Evolutionary conservation across 2,329 filamentous ascomycete genomes (phyloP), one percentile per base, ranked within the genome.

Genomic region (Sporothrix inflata): DNA sequence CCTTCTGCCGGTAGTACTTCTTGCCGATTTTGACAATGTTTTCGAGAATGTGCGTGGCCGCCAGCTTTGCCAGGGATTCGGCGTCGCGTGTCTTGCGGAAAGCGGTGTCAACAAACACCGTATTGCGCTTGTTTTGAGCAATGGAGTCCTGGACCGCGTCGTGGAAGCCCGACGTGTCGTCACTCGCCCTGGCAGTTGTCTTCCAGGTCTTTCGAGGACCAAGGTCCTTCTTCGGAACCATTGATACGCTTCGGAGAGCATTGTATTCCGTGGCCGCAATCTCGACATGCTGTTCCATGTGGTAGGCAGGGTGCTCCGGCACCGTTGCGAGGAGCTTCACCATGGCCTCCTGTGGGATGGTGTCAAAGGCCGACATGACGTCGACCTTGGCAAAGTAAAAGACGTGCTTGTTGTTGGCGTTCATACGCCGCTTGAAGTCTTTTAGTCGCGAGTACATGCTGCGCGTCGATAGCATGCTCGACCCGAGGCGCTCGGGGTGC

Each of bases 301-400:
- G 85, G 78, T 99, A 99, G 27, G 84, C 82, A 3, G 85, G 81
- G 72, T 91, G 83, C 14, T 82, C 83, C 74, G 80, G 88, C 75
- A 87, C 89, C 69, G 78, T 90, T 72, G 75, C 80, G 74, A 97
- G 87, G 34, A 98, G 83, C 30, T 84, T 79, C 45, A 98, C 78
- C 21, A 98, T 84, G 0, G 89, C 88, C 34, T 87, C 82, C 79
- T 98, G 96, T 0, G 96, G 96, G 60, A 99, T 98, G 0, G 92
- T 97, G 80, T 99, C 96, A 79, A 98, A 99, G 76, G 95, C 97
- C 1, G 93, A 90, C 79, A 93, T 89, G 24, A 99, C 94, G 78
- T 99, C 96, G 14, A 97, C 85, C 79, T 99, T 99, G 73, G 91
- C 94, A 81, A 98, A 97, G 81, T 92, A 98, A 1, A 98, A 81